Percentiles rank a stretch among this genome's conserved stretches.
Evolutionary conservation across 75 land plant species (phyloP).

Genomic region (Selaginella moellendorffii): DNA sequence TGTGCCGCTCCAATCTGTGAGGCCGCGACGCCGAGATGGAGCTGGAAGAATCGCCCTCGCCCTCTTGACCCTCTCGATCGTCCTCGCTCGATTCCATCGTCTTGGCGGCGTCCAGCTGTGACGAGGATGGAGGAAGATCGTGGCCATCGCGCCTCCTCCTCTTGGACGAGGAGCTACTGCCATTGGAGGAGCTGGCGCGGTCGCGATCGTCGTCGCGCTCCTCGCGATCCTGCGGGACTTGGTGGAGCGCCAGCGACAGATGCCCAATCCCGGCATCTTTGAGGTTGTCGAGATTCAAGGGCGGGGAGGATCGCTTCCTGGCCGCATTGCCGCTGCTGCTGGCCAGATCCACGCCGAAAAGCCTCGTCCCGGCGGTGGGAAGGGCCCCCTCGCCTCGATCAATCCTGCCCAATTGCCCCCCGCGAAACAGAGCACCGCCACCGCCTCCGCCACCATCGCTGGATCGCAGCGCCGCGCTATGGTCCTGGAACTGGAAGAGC

Average conservation of each 20-base stretch:
- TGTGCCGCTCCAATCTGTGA: no score
- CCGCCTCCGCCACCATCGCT: no score
- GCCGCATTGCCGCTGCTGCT: not conserved
- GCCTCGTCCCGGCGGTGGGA: not conserved
- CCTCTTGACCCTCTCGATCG: no score
- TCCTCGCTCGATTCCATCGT: no score
- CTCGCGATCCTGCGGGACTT: not conserved
- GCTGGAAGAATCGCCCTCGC: no score
- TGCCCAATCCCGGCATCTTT: not conserved
- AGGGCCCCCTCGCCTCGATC: not conserved
- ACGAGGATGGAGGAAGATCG: no score
- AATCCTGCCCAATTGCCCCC: not conserved
- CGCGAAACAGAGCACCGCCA: no score
- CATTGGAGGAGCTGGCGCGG: not conserved
- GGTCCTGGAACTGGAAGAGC: not conserved
- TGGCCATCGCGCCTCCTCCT: no score
- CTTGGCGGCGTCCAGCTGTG: no score
- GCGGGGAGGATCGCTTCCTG: not conserved
- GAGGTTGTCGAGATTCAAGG: not conserved
- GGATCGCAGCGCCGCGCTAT: no score
- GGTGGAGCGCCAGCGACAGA: not conserved
- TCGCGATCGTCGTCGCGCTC: not conserved
- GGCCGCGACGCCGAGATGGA: no score
- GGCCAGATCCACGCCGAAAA: not conserved
- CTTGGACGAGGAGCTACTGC: not conserved